Conservation (phyloP, 2,329 filamentous ascomycete species). For the Delphinella strobiligena region DNA sequence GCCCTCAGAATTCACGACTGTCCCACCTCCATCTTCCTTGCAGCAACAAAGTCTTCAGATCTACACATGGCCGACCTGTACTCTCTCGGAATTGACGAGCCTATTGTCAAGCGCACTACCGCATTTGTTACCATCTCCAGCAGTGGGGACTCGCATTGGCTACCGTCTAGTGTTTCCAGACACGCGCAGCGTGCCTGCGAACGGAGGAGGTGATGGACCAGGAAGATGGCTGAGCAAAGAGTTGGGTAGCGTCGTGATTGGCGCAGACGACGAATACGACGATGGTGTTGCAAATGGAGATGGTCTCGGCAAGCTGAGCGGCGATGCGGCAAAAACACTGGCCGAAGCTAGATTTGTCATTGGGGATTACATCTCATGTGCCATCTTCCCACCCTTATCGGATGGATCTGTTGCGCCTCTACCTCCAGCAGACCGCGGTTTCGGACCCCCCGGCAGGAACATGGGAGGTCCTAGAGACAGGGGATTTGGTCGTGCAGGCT, state of each 20-base stretch:
- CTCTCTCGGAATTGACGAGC: constrained; percentile 66
- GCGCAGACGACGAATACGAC: constrained; percentile 22
- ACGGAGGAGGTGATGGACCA: constrained; percentile 24
- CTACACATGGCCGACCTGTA: constrained; percentile 77
- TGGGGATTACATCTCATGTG: constrained; percentile 78
- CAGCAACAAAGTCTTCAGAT: constrained; percentile 47
- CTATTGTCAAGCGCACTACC: constrained; percentile 61
- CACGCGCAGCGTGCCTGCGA: constrained; percentile 36
- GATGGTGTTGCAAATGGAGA: constrained; percentile 21
- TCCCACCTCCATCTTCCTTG: constrained; percentile 41
- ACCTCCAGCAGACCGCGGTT: constrained; percentile 34
- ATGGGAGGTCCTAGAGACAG: constrained; percentile 20
- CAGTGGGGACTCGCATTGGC: constrained; percentile 70
- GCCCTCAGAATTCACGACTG: constrained; percentile 53
- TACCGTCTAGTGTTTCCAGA: constrained; percentile 83
- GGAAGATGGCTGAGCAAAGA: constrained; percentile 66
- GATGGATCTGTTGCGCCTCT: constrained; percentile 61
- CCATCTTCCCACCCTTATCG: constrained; percentile 61
- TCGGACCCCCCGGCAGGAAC: constrained; percentile 29
- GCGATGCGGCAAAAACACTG: constrained; percentile 61
- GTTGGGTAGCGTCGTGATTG: constrained; percentile 67
- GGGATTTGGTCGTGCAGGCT: constrained; percentile 22
- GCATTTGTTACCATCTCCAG: constrained; percentile 56
- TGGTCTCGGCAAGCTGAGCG: constrained; percentile 30
- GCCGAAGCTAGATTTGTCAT: constrained; percentile 70